Evolutionary conservation across 176 grass and related monocot genomes (phyloP), one percentile per base, ranked within the genome.

Genomic region (Oryza meridionalis): DNA sequence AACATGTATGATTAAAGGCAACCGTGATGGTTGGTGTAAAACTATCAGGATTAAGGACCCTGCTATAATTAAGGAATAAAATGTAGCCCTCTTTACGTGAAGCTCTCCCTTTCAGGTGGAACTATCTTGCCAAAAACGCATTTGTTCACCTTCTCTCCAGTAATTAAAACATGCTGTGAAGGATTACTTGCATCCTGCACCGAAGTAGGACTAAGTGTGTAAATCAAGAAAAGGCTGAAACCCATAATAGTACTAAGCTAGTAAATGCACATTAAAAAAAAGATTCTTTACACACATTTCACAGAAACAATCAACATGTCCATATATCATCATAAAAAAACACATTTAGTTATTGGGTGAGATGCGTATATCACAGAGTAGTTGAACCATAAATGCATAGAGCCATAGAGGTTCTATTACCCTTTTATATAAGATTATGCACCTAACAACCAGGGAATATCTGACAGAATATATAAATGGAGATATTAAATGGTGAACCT

Each of bases 131-230:
- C 33, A 69, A 62, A 29, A 84, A 88, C 6, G n/a, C 15, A 62
- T 27, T 26, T 31, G 21, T 21, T 9, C 69, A 88, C 87, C 81
- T 84, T 84, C 5, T 80, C 63, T 80, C 65, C 82, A 42, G 37
- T 50, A 61, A 27, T 14, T 76, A 75, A 63, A 63, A 69, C 11
- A 69, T 38, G 38, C 11, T 80, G 49, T 42, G 62, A 67, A 69
- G 76, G 27, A 19, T 50, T 12, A 11, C 19, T 27, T 74, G 75
- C 19, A 73, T 74, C 46, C 86, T 88, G 35, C 61, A 71, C 2
- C 17, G 0, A 47, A 63, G 12, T 9, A 84, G 19, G 45, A 74
- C 65, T 9, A 66, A 45, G 66, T 13, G 35, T 17, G 12, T 44
- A 61, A 24, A 29, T 86, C n/a, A 74, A 45, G 9, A 33, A 24